A percentile compares a stretch with the other conserved stretches of the same genome.
phyloP scores from a whole-genome alignment of 768 basidiomycete species.

The Cystofilobasidium bisporidii region DNA sequence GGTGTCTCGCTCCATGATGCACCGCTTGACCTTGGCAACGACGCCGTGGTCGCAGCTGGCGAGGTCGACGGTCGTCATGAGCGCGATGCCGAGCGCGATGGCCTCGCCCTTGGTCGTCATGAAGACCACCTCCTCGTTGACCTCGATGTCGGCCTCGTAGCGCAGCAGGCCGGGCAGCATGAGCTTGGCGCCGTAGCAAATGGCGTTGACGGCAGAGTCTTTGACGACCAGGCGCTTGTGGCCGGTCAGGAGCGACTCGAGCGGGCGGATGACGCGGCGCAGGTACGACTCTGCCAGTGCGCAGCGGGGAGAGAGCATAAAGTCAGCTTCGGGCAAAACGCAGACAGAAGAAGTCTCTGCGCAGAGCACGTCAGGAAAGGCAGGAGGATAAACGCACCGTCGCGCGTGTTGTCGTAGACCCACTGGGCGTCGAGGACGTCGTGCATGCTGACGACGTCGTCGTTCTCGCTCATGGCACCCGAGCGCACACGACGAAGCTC shows the following conservation, averaged over 20 bases:
- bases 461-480: constrained; percentile 94
- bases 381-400: constrained; percentile 50
- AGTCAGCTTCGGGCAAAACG: constrained; percentile 7
- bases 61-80: constrained; percentile 98
- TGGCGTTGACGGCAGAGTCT: constrained; percentile 96
- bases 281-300: constrained; percentile 79
- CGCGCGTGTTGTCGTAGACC: constrained; percentile 93
- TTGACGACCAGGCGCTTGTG: constrained; percentile 99
- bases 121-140: constrained; percentile 90
- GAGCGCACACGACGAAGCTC: constrained; percentile 87
- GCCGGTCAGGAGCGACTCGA: constrained; percentile 85
- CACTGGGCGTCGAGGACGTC: constrained; percentile 98
- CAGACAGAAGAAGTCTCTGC: too few relatives aligned
- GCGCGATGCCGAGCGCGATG: constrained; percentile 85
- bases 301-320: constrained; percentile 20
- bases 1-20: constrained; percentile 91
- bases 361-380: too few relatives aligned
- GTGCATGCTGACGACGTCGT: constrained; percentile 99
- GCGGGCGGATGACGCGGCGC: constrained; percentile 82
- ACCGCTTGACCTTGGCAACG: constrained; percentile 96
- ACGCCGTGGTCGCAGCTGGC: constrained; percentile 97
- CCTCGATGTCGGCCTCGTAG: constrained; percentile 86
- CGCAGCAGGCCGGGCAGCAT: constrained; percentile 98
- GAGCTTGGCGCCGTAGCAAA: constrained; percentile 98
- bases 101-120: constrained; percentile 99